phyloP scores from a whole-genome alignment of 2,329 filamentous ascomycete genomes.

The Colletotrichum sp. region DNA sequence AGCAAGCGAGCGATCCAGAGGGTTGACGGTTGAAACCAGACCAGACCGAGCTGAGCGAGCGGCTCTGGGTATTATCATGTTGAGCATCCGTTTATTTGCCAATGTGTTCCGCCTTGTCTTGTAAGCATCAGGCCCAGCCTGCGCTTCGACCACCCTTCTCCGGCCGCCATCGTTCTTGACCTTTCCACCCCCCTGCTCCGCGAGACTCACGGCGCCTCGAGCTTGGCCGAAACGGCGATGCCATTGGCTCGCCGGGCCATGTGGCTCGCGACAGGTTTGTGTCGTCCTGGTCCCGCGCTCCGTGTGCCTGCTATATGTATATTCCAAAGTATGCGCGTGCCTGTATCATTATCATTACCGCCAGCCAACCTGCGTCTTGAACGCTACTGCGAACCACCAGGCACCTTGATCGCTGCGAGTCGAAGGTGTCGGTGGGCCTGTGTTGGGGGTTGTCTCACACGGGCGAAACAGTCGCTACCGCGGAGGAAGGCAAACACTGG shows the following conservation, averaged over 20 bases:
- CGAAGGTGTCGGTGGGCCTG: neutral
- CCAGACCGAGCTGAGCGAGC: conserved; percentile 1
- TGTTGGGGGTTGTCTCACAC: neutral
- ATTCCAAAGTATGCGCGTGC: neutral
- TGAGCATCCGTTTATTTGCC: neutral
- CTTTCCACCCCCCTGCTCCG: neutral
- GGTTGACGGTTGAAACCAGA: conserved; percentile 15
- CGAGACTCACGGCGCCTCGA: conserved; percentile 17
- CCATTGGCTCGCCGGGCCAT: conserved; percentile 1
- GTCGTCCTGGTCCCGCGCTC: neutral
- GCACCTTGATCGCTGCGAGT: neutral
- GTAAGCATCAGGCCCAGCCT: neutral
- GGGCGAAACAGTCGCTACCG: neutral
- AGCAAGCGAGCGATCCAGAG: neutral
- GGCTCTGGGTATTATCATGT: neutral
- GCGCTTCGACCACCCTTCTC: conserved; percentile 4
- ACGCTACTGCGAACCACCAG: neutral
- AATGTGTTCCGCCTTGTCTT: neutral
- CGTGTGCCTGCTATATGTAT: neutral
- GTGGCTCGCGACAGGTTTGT: neutral
- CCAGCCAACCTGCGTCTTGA: neutral
- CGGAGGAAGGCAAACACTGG: neutral
- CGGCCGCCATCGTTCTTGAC: neutral
- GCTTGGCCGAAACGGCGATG: neutral
- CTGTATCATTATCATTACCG: neutral